Evolutionary conservation across 2,329 filamentous ascomycete genomes (phyloP).

Genomic region (Botrytis aclada): DNA sequence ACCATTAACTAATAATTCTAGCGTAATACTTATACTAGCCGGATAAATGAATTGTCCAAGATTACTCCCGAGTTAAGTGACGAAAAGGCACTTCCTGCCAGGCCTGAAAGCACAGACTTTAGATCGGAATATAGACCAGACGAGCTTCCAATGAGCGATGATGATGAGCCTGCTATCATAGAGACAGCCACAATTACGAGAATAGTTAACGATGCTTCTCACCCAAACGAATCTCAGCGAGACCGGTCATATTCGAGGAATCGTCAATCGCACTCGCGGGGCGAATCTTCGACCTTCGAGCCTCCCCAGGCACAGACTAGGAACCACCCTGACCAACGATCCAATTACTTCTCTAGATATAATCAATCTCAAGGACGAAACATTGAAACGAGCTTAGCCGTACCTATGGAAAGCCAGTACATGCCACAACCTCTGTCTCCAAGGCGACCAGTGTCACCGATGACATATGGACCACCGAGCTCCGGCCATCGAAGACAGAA

Average conservation of each 20-base stretch:
- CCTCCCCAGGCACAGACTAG: conserved; percentile 33
- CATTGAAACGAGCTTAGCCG: conserved; percentile 41
- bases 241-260: conserved; percentile 29
- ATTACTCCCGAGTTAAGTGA: conserved; percentile 57
- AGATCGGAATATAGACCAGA: conserved; percentile 36
- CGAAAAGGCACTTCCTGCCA: conserved; percentile 73
- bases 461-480: conserved; percentile 34
- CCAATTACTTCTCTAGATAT: conserved; percentile 11
- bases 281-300: conserved; percentile 38
- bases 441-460: conserved; percentile 52
- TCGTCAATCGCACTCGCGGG: conserved; percentile 35
- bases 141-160: conserved; percentile 37
- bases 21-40: conserved; percentile 85
- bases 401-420: conserved; percentile 55
- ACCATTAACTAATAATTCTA: conserved; percentile 40
- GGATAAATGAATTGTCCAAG: conserved; percentile 81
- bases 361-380: conserved; percentile 10
- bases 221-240: conserved; percentile 27
- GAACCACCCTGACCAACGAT: conserved; percentile 32
- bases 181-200: conserved; percentile 53
- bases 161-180: conserved; percentile 46
- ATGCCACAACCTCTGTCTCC: conserved; percentile 72
- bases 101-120: conserved; percentile 62
- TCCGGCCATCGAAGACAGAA: conserved; percentile 36
- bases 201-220: conserved; percentile 45